Conservation (phyloP, 2,329 filamentous ascomycete species). For the Colletotrichum euphorbiae region DNA sequence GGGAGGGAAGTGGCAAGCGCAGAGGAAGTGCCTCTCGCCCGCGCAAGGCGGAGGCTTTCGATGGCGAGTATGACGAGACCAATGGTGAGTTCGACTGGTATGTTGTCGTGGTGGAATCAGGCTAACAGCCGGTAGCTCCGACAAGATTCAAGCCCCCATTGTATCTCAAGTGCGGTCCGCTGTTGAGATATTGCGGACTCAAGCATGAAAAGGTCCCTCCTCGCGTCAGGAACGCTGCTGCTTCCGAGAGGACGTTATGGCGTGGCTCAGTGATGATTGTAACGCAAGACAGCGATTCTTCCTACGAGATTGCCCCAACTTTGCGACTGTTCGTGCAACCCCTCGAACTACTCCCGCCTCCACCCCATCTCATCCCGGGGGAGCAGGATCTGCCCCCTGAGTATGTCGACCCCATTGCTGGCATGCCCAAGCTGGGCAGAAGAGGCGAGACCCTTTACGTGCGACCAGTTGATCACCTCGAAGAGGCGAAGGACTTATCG, state of each 20-base stretch:
- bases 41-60: constrained; percentile 72
- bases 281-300: constrained; percentile 84
- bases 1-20: constrained; percentile 71
- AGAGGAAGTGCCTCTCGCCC: constrained; percentile 61
- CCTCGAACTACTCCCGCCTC: constrained; percentile 82
- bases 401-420: constrained; percentile 90
- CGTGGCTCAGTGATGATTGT: constrained; percentile 96
- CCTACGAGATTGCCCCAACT: constrained; percentile 82
- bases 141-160: constrained; percentile 86
- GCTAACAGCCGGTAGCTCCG: constrained; percentile 54
- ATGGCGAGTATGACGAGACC: constrained; percentile 74
- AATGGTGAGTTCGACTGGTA: constrained; percentile 57
- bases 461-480: constrained; percentile 86
- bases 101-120: background rate
- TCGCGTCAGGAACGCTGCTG: constrained; percentile 50
- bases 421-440: constrained; percentile 85
- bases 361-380: constrained; percentile 74
- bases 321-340: constrained; percentile 89
- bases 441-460: constrained; percentile 90
- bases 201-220: constrained; percentile 68
- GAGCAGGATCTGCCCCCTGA: constrained; percentile 77
- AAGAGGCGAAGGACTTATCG: constrained; percentile 83
- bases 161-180: constrained; percentile 88
- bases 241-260: constrained; percentile 81
- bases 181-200: constrained; percentile 90